phyloP scores from a whole-genome alignment of 2,329 filamentous ascomycete species.

The Cercospora brassicicola region DNA sequence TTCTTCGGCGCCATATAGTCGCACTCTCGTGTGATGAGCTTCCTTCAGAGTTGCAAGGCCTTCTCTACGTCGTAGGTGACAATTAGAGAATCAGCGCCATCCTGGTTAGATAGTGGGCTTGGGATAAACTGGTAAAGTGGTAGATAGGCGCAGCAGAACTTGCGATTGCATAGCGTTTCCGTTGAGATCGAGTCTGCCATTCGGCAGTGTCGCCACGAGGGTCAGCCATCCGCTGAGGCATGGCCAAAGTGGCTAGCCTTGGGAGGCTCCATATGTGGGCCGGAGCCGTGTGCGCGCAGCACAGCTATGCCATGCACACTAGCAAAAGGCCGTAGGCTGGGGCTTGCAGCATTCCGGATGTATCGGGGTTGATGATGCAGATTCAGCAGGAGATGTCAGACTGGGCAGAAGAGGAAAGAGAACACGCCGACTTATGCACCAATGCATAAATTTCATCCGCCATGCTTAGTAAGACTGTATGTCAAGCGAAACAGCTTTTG shows the following conservation, averaged over 20 bases:
- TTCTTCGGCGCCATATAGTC: too few species aligned
- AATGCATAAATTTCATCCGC: background rate
- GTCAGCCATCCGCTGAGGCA: background rate
- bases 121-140: background rate
- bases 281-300: too few species aligned
- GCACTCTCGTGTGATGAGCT: too few species aligned
- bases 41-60: too few species aligned
- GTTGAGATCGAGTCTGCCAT: background rate
- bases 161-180: background rate
- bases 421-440: background rate
- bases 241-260: background rate
- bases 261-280: background rate
- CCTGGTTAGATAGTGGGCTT: too few species aligned
- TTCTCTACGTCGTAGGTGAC: too few species aligned
- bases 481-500: background rate
- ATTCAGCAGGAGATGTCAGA: background rate
- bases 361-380: background rate
- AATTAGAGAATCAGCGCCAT: too few species aligned
- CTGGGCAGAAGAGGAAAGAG: too few species aligned
- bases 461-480: background rate
- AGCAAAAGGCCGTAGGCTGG: background rate
- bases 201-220: background rate
- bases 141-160: background rate
- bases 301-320: background rate
- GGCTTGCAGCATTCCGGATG: background rate